phyloP scores from a whole-genome alignment of 768 basidiomycete genomes.

The Kwoniella europaea region DNA sequence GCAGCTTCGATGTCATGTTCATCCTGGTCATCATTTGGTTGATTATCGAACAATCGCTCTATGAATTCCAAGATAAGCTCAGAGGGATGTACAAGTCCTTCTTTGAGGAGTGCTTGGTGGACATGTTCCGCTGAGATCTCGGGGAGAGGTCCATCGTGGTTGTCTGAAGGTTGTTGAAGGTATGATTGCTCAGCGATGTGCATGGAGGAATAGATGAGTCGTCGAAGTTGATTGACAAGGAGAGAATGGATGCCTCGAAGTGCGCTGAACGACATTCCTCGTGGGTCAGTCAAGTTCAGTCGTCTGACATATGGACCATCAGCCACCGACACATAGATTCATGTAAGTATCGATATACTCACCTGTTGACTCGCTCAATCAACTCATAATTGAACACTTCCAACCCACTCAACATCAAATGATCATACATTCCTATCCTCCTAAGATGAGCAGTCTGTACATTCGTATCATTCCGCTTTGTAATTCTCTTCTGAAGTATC shows the following conservation, averaged over 20 bases:
- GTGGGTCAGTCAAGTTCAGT: not conserved
- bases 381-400: constrained; percentile 25
- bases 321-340: not conserved
- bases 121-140: constrained; percentile 14
- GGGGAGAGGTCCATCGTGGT: not conserved
- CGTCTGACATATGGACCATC: constrained; percentile 4
- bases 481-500: not conserved
- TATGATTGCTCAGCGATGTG: constrained; percentile 24
- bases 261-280: constrained; percentile 13
- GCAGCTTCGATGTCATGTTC: not conserved
- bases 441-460: not conserved
- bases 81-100: not conserved
- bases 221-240: constrained; percentile 18
- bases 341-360: no score
- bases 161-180: not conserved
- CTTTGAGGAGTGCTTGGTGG: constrained; percentile 6
- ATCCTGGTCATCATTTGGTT: not conserved
- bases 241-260: constrained; percentile 16
- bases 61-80: constrained; percentile 3
- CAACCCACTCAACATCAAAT: constrained; percentile 14
- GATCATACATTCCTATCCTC: constrained; percentile 17
- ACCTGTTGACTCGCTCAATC: constrained; percentile 13
- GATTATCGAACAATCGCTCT: constrained; percentile 10
- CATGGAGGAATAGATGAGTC: constrained; percentile 17
- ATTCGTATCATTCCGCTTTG: not conserved